Evolutionary conservation across 371 early-diverging fungal genomes (phyloP), one percentile per base, ranked within the genome.

Genomic region (Apophysomyces sp.): DNA sequence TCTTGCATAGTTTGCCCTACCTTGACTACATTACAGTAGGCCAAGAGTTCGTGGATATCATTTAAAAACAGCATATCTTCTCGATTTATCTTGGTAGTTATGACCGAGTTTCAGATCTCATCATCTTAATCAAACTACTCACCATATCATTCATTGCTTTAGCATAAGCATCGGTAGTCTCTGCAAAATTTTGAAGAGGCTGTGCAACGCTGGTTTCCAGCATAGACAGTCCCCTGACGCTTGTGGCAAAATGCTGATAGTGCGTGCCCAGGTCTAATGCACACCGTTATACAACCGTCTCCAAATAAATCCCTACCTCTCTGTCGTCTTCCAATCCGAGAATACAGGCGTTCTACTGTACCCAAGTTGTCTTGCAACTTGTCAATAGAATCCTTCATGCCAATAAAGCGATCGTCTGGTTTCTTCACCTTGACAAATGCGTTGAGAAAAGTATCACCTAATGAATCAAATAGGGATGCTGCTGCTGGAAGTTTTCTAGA

Each of bases 381-480:
- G 16, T 86, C 88, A 2, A 96, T 72, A n/a, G 72, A 78, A 16
- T 94, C 94, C 41, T 87, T 81, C 82, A 94, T 91, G 51, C 88
- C 83, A 13, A 89, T 74, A 71, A 96, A 97, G 60, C 86, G 81
- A 60, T 92, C 91, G 53, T 97, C 96, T 1, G 91, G 94, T 57
- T 91, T 90, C 70, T 89, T 92, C 60, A 96, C 82, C 82, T 93
- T 96, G 41, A 90, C 78, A 73, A 96, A 95, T 5, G 95, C 93
- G 72, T 96, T 97, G 27, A 97, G 62, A 24, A 98, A 68, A 6
- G 85, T 89, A 73, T 98, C 98, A 36, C 76, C 67, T 21, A 79
- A 64, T 16, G 76, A 66, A 15, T 76, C 73, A 15, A 79, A 58
- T n/a, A 79, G 60, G 11, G 76, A 69, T 4, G 69, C 44, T 13